Conservation (phyloP, 1,284 basidiomycete species). For the Puccinia novopanici region DNA sequence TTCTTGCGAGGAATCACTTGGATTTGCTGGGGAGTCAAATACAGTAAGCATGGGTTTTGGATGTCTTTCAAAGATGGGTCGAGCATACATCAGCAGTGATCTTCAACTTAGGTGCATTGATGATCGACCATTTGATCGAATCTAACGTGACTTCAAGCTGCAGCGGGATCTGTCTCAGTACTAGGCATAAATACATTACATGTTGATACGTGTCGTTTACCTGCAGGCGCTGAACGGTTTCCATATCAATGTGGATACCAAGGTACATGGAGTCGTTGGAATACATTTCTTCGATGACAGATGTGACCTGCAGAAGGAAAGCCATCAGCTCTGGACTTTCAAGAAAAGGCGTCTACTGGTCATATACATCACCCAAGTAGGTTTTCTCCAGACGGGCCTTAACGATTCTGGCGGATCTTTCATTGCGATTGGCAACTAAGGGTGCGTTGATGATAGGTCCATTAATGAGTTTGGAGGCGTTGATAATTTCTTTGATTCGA, state of each 20-base stretch:
- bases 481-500: constrained; percentile 99
- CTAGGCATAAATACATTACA: background rate
- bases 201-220: background rate
- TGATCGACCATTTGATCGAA: constrained; percentile 88
- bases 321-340: background rate
- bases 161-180: background rate
- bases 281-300: constrained; percentile 94
- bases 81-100: constrained; percentile 70
- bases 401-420: constrained; percentile 83
- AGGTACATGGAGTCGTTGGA: constrained; percentile 87
- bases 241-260: constrained; percentile 86
- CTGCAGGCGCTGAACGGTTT: constrained; percentile 86
- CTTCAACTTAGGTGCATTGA: constrained; percentile 84
- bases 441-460: constrained; percentile 98
- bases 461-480: constrained; percentile 92
- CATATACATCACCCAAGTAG: constrained; percentile 72
- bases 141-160: constrained; percentile 84
- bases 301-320: constrained; percentile 65
- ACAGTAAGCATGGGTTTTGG: constrained; percentile 69
- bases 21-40: constrained; percentile 55
- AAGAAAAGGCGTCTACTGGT: background rate
- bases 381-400: constrained; percentile 97
- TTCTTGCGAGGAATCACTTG: constrained; percentile 64
- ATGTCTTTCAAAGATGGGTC: constrained; percentile 57
- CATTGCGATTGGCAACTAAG: constrained; percentile 73